A percentile compares a stretch with the other conserved stretches of the same genome.
Conservation (phyloP, 1,139 yeast genomes). For the Hansenula sp. region DNA sequence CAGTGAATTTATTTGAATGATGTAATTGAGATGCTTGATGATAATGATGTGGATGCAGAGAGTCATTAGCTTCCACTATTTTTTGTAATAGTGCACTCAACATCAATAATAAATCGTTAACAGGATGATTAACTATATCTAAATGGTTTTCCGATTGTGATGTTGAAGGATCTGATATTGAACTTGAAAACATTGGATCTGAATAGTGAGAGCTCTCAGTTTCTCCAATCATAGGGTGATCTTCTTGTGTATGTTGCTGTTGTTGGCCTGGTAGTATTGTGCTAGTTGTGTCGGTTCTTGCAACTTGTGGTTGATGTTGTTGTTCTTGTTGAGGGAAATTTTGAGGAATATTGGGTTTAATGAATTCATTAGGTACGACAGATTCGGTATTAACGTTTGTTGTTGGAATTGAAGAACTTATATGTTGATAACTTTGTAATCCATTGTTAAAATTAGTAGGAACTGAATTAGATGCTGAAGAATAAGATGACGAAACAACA, state of each 20-base stretch:
- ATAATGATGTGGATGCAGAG: constrained; percentile 69
- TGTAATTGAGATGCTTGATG: constrained; percentile 40
- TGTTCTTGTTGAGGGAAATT: background rate
- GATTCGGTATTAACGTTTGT: constrained; percentile 44
- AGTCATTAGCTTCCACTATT: constrained; percentile 90
- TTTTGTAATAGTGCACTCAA: constrained; percentile 78
- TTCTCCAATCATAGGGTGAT: background rate
- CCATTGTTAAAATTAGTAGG: constrained; percentile 15
- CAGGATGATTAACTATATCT: constrained; percentile 82
- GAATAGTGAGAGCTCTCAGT: background rate
- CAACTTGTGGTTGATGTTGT: background rate
- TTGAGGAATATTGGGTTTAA: constrained; percentile 7
- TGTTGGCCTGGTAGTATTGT: background rate
- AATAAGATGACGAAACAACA: constrained; percentile 36
- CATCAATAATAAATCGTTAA: constrained; percentile 78
- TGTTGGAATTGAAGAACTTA: constrained; percentile 40
- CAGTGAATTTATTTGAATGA: constrained; percentile 47
- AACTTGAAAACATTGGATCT: background rate
- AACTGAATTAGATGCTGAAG: constrained; percentile 28
- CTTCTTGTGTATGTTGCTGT: background rate
- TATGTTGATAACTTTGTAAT: background rate
- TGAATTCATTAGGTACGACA: constrained; percentile 32
- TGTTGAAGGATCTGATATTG: constrained; percentile 2
- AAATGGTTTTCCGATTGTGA: constrained; percentile 37
- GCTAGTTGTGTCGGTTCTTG: background rate